Evolutionary conservation across 2,329 filamentous ascomycete genomes (phyloP), one percentile per base, ranked within the genome.

Genomic region (Aureobasidium sp.): DNA sequence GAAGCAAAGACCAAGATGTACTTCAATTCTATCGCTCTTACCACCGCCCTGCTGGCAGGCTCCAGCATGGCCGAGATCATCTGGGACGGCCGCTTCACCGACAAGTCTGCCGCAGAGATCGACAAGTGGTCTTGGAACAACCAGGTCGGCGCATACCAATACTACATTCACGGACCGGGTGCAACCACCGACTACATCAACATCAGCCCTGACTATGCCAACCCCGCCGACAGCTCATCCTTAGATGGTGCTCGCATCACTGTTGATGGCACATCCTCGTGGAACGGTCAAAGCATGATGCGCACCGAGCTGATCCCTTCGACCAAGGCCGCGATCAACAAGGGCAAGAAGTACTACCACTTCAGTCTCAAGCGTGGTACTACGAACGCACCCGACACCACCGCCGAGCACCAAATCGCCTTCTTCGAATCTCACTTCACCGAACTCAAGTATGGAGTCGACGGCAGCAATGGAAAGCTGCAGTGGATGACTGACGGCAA

Each of bases 251-350:
- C 82, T 67, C 87, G 87, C 70, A 84, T 90, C 73, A 87, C 84
- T 5, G 85, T 90, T 65, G 79, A 79, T 68, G 71, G 73, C 68
- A 86, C 82, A 0, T 80, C 87, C 1, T 88, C 84, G 72, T 90
- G 87, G 87, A 86, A 90, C 73, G 85, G 84, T 25, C 85, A 89
- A 70, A 83, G 73, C 52, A 90, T 90, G 87, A 84, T 86, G 71
- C 82, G 87, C 57, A 89, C 85, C 0, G 88, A 90, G 75, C 77
- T 90, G 64, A 90, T 91, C 66, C 87, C 87, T 9, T 85, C 89
- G 75, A 89, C 86, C 0, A 81, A 73, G 1, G 83, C 83, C 0
- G 79, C 84, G 63, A 87, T 90, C 72, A 86, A 84, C 67, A 69
- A 74, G n/a, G 87, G 87, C 47, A 86, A 82, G 55, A 81, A 89